phyloP scores from a whole-genome alignment of 306 rosid species.

The Castanea sativa region DNA sequence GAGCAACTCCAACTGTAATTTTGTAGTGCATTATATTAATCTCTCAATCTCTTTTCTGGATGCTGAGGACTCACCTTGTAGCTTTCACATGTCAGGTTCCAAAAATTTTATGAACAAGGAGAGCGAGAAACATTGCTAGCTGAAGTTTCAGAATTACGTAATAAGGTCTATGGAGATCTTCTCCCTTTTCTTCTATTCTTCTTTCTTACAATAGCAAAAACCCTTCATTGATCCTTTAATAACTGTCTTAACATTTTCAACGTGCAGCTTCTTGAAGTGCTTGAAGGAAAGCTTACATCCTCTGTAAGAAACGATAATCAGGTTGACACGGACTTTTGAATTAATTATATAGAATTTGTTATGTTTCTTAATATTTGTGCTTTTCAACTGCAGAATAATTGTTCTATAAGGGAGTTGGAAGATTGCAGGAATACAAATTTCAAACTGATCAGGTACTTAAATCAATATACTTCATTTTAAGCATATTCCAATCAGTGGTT shows the following conservation, averaged over 20 bases:
- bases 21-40: conserved; percentile 13
- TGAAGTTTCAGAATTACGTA: conserved; percentile 75
- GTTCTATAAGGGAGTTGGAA: conserved; percentile 49
- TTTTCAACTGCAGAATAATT: conserved; percentile 49
- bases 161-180: conserved; percentile 51
- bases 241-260: conserved; percentile 22
- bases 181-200: conserved; percentile 9
- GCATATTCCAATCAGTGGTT: background rate
- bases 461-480: background rate
- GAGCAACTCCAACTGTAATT: conserved; percentile 66
- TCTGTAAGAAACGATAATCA: conserved; percentile 43
- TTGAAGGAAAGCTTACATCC: conserved; percentile 43
- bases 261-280: conserved; percentile 54
- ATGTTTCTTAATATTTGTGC: conserved; percentile 16
- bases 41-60: conserved; percentile 20
- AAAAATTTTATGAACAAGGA: conserved; percentile 67
- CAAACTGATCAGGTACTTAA: conserved; percentile 53
- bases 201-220: background rate
- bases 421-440: conserved; percentile 64
- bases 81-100: conserved; percentile 50
- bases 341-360: conserved; percentile 18
- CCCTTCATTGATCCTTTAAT: conserved; percentile 18
- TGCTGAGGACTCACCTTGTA: conserved; percentile 33
- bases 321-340: conserved; percentile 35
- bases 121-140: conserved; percentile 72